Evolutionary conservation across 345 rosid species (phyloP).

Genomic region (Adansonia digitata): DNA sequence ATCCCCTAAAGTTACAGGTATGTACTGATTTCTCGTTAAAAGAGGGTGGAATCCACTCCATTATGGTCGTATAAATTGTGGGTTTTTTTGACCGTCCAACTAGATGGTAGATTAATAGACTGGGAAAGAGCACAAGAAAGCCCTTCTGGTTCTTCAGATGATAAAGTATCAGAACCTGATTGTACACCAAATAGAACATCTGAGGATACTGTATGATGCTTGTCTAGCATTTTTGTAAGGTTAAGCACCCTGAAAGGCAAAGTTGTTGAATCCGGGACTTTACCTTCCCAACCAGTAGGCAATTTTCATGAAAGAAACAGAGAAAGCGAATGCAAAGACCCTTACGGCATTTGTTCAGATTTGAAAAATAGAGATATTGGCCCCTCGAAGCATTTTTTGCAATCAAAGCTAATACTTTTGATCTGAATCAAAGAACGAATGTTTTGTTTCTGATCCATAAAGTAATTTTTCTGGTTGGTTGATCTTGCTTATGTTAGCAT

Average conservation of each 20-base stretch:
- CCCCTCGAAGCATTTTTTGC: constrained; percentile 53
- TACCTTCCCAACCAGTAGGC: constrained; percentile 6
- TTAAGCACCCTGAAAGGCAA: constrained; percentile 60
- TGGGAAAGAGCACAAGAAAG: constrained; percentile 56
- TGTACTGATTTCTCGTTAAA: neutral
- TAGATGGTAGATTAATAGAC: constrained; percentile 57
- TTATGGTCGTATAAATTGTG: constrained; percentile 2
- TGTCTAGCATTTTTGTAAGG: constrained; percentile 59
- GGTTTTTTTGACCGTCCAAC: constrained; percentile 34
- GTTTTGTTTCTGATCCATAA: constrained; percentile 61
- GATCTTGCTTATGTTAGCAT: neutral
- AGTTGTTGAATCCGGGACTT: constrained; percentile 18
- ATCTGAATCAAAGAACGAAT: constrained; percentile 50
- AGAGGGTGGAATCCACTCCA: neutral
- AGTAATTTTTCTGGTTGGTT: constrained; percentile 35
- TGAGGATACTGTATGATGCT: constrained; percentile 61
- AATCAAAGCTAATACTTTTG: constrained; percentile 54
- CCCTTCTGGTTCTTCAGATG: constrained; percentile 37
- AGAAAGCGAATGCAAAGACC: constrained; percentile 41
- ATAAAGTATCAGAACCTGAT: constrained; percentile 32
- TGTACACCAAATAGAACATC: constrained; percentile 62
- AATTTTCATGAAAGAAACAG: constrained; percentile 13
- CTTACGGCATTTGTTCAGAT: constrained; percentile 47
- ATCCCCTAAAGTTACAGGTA: constrained; percentile 38
- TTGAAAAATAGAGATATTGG: constrained; percentile 46